phyloP scores from a whole-genome alignment of 1,139 yeast genomes.

The Candida sp. region DNA sequence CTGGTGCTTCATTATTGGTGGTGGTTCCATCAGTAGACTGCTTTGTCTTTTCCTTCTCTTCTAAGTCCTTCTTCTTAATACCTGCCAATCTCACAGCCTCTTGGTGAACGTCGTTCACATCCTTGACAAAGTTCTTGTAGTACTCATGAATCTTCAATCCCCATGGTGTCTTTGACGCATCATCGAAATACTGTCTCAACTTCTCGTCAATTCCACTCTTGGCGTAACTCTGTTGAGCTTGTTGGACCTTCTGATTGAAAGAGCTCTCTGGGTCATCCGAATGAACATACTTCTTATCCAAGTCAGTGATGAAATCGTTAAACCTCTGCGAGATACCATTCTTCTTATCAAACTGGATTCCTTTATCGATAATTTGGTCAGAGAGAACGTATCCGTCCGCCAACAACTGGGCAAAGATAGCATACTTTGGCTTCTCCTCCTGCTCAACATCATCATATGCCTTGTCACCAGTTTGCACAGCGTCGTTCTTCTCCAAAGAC shows the following conservation, averaged over 20 bases:
- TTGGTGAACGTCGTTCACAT: slow-evolving; percentile 66
- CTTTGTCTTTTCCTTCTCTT: slow-evolving; percentile 17
- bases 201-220: slow-evolving; percentile 9
- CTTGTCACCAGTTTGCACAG: slow-evolving; percentile 31
- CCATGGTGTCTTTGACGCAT: slow-evolving; percentile 37
- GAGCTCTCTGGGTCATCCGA: slow-evolving; percentile 18
- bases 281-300: slow-evolving; percentile 63
- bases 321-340: slow-evolving; percentile 66
- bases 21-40: not conserved
- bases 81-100: slow-evolving; percentile 77
- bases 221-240: slow-evolving; percentile 17
- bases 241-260: slow-evolving; percentile 17
- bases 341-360: slow-evolving; percentile 65
- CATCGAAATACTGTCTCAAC: slow-evolving; percentile 35
- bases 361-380: slow-evolving; percentile 63
- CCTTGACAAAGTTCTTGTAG: slow-evolving; percentile 51
- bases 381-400: slow-evolving; percentile 73
- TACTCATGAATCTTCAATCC: slow-evolving; percentile 44
- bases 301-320: slow-evolving; percentile 53
- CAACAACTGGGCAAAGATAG: slow-evolving; percentile 77
- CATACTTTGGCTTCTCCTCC: slow-evolving; percentile 79
- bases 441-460: slow-evolving; percentile 59
- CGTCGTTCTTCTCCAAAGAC: slow-evolving; percentile 13
- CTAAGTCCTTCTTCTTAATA: slow-evolving; percentile 39
- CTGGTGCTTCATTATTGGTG: not conserved